phyloP scores from a whole-genome alignment of 2,329 filamentous ascomycete species.

The Chaetomiaceae sp. region DNA sequence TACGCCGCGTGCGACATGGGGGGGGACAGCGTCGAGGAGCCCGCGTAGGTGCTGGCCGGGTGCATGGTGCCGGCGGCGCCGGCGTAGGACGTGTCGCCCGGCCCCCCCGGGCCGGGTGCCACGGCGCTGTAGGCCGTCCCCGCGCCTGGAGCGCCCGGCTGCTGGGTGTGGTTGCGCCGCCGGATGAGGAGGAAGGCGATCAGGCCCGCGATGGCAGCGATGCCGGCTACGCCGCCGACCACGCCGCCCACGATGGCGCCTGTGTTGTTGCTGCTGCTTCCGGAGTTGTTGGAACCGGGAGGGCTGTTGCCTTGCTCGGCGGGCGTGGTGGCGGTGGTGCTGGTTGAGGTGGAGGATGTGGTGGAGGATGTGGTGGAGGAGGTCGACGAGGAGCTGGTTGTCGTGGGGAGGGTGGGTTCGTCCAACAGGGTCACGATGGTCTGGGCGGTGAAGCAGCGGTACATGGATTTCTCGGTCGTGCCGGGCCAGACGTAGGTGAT shows the following conservation, averaged over 20 bases:
- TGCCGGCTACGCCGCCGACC: constrained; percentile 26
- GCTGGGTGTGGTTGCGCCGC: constrained; percentile 23
- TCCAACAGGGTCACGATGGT: constrained; percentile 31
- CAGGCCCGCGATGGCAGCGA: constrained; percentile 22
- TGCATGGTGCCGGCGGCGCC: not conserved
- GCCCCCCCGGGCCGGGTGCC: no score
- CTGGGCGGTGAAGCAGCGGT: constrained; percentile 28
- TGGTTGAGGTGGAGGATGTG: not conserved
- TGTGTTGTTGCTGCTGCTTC: constrained; percentile 19
- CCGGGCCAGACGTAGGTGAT: constrained; percentile 35
- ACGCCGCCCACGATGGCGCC: constrained; percentile 29
- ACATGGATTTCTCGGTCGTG: constrained; percentile 30
- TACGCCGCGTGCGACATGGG: constrained; percentile 7
- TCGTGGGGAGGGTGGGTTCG: constrained; percentile 31
- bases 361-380: constrained; percentile 3
- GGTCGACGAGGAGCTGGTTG: constrained; percentile 18
- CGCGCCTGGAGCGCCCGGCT: constrained; percentile 15
- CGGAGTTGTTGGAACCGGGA: not conserved
- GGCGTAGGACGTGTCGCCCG: constrained; percentile 8
- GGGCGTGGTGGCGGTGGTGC: not conserved
- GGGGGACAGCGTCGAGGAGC: constrained; percentile 4
- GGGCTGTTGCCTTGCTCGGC: not conserved
- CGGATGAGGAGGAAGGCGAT: constrained; percentile 24
- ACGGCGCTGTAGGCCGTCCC: constrained; percentile 16
- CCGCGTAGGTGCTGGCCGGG: constrained; percentile 1